Percentiles rank a stretch among this genome's conserved stretches.
These are phyloP conservation scores for Tilletia caries DNA, from an alignment of 1,284 basidiomycete species.

Conservation along the genomic window DNA sequence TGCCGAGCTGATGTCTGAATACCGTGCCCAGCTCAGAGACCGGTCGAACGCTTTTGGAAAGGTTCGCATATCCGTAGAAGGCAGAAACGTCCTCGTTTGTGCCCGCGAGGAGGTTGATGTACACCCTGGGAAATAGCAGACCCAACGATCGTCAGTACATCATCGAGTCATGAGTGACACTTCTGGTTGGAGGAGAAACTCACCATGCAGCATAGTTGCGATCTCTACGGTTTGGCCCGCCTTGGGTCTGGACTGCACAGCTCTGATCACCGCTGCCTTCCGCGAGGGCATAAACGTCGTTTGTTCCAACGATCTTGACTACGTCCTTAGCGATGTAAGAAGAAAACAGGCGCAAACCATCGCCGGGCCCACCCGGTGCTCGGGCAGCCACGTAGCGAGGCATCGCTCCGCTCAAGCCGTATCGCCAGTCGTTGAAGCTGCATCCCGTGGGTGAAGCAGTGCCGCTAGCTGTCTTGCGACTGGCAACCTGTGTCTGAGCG, in stretches of 20 bases:
- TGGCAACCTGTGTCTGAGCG: neutral
- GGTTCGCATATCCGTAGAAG: constrained; percentile 4
- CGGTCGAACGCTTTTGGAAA: neutral
- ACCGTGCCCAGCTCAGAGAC: neutral
- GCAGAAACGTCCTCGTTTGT: constrained; percentile 5
- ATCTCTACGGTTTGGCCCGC: constrained; percentile 1
- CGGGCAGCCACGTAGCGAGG: neutral
- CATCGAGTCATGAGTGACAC: too few species aligned
- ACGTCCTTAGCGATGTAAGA: neutral
- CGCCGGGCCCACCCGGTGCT: neutral
- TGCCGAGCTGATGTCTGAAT: constrained; percentile 6
- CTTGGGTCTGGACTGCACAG: constrained; percentile 1
- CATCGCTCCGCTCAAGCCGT: neutral
- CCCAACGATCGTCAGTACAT: neutral
- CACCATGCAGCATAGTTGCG: constrained; percentile 12
- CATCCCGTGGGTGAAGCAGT: neutral
- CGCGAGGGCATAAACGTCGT: neutral
- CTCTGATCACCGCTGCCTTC: neutral
- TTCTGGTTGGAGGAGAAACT: neutral
- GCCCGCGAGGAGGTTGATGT: neutral
- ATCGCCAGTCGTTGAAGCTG: constrained; percentile 2
- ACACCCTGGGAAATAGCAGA: neutral
- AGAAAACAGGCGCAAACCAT: neutral
- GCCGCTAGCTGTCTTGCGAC: neutral
- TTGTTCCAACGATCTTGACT: neutral